Evolutionary conservation across 352 stramenopile genomes (phyloP).

Genomic region (Bremia lactucae): DNA sequence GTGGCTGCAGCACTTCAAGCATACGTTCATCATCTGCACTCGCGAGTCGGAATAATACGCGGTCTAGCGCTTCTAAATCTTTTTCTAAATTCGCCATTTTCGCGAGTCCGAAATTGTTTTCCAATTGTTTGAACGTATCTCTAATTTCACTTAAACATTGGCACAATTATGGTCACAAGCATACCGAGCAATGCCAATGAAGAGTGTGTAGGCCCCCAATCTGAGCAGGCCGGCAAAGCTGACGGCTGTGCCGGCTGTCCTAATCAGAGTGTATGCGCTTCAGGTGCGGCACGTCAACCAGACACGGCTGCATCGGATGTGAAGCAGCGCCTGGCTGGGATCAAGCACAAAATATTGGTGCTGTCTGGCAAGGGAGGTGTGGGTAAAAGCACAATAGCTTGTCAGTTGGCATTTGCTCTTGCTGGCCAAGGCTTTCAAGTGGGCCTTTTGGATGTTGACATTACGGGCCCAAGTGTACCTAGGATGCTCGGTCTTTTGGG

Average conservation of each 20-base stretch:
- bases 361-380: conserved; percentile 99
- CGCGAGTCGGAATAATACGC: conserved; percentile 67
- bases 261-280: conserved; percentile 94
- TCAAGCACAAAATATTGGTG: conserved; percentile 98
- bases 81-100: conserved; percentile 25
- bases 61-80: conserved; percentile 59
- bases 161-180: conserved; percentile 29
- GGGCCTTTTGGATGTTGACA: conserved; percentile 98
- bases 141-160: too few species aligned
- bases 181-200: conserved; percentile 60
- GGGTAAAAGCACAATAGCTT: conserved; percentile 98
- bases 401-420: conserved; percentile 95
- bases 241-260: conserved; percentile 94
- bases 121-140: too few species aligned
- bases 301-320: conserved; percentile 88
- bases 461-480: conserved; percentile 97
- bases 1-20: conserved; percentile 42
- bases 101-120: too few species aligned
- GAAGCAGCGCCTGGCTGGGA: conserved; percentile 51
- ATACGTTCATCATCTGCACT: conserved; percentile 58
- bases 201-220: conserved; percentile 92
- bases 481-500: conserved; percentile 92
- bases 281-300: conserved; percentile 77
- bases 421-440: conserved; percentile 89
- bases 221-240: conserved; percentile 90